Percentiles rank a stretch among this genome's conserved stretches.
These are phyloP conservation scores for Yamagishiella unicocca DNA, from an alignment of 139 green algal genomes.

Conservation along the genomic window DNA sequence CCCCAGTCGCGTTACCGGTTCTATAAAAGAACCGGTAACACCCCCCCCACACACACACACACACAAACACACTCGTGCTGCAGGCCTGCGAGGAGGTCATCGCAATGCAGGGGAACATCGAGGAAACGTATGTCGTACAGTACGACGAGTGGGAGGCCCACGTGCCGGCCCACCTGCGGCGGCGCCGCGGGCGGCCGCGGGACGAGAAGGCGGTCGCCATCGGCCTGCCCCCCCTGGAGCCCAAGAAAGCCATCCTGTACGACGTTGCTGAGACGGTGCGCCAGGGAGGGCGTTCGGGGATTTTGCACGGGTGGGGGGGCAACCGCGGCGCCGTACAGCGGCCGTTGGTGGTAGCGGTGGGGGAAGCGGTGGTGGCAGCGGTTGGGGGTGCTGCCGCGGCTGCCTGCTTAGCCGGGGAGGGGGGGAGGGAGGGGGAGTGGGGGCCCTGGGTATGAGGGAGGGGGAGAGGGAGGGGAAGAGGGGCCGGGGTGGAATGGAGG, in stretches of 20 bases:
- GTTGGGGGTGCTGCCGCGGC: too few species aligned
- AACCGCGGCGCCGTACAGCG: too few species aligned
- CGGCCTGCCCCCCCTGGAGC: slow-evolving; percentile 38
- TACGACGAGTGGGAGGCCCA: slow-evolving; percentile 18
- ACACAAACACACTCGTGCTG: too few species aligned
- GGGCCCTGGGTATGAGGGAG: background rate
- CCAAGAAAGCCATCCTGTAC: slow-evolving; percentile 8
- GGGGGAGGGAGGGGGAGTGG: background rate
- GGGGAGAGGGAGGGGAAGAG: background rate
- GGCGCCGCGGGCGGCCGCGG: slow-evolving; percentile 22
- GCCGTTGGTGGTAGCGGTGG: too few species aligned
- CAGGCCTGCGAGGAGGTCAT: slow-evolving; percentile 12
- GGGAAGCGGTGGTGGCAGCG: too few species aligned
- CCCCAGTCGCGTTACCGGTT: too few species aligned
- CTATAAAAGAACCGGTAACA: too few species aligned
- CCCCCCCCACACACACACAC: too few species aligned
- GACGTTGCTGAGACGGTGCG: slow-evolving; percentile 31
- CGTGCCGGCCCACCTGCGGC: slow-evolving; percentile 3
- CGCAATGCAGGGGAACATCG: background rate
- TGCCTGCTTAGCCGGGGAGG: too few species aligned
- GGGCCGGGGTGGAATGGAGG: background rate
- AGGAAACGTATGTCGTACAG: slow-evolving; percentile 34
- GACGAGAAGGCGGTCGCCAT: slow-evolving; percentile 34
- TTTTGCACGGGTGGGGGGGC: too few species aligned
- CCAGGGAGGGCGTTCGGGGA: too few species aligned